Conservation (phyloP, 805 yeast genomes). For the Zygotorulaspora sp. region DNA sequence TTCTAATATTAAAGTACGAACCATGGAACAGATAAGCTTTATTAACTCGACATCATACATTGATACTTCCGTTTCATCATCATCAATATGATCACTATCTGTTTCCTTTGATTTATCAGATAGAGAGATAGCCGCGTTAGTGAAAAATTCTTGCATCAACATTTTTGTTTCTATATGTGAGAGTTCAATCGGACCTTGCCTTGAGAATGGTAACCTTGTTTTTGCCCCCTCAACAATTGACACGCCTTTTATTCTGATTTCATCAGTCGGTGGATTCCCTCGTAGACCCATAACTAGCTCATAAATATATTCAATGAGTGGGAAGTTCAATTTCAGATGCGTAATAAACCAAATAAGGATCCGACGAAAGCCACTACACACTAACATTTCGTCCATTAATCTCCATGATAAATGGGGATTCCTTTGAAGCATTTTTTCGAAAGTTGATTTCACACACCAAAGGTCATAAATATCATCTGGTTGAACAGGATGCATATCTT, state of each 20-base stretch:
- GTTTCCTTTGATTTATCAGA: slow-evolving; percentile 35
- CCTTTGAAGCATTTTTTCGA: slow-evolving; percentile 48
- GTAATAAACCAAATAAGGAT: slow-evolving; percentile 65
- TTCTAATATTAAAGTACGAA: slow-evolving; percentile 46
- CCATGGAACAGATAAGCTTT: slow-evolving; percentile 58
- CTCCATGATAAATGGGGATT: slow-evolving; percentile 52
- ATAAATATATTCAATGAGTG: slow-evolving; percentile 57
- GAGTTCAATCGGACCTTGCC: slow-evolving; percentile 51
- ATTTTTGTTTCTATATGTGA: slow-evolving; percentile 59
- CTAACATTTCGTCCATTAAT: slow-evolving; percentile 64
- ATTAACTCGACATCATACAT: slow-evolving; percentile 41
- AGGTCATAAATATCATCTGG: slow-evolving; percentile 50
- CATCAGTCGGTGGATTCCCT: slow-evolving; percentile 36
- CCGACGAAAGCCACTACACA: slow-evolving; percentile 61
- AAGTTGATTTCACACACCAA: slow-evolving; percentile 42
- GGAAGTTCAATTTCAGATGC: slow-evolving; percentile 52
- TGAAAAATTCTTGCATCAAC: slow-evolving; percentile 66
- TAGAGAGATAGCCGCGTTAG: slow-evolving; percentile 46
- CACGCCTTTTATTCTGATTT: slow-evolving; percentile 6
- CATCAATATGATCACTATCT: slow-evolving; percentile 18
- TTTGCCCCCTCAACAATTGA: slow-evolving; percentile 11
- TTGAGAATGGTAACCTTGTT: slow-evolving; percentile 40
- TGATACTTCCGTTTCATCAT: slow-evolving; percentile 28
- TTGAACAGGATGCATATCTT: slow-evolving; percentile 25
- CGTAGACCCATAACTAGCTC: slow-evolving; percentile 55